Evolutionary conservation across 2,329 filamentous ascomycete genomes (phyloP).

Genomic region (Ophiostoma quercus): DNA sequence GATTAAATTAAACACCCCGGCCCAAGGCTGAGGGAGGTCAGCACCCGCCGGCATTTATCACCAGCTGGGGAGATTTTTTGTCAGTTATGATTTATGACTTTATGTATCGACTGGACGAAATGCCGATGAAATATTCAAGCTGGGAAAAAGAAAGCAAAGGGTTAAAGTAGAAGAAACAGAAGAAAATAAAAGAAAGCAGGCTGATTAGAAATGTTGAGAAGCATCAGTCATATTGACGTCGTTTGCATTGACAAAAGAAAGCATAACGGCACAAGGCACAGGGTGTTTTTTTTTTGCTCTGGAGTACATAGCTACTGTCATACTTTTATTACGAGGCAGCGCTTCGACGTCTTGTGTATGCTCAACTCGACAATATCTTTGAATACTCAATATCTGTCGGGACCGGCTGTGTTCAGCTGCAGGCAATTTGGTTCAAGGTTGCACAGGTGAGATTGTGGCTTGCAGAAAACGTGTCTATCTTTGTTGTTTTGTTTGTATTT

Average conservation of each 20-base stretch:
- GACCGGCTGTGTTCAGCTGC: neutral
- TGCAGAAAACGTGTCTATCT: neutral
- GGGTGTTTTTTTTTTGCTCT: no score
- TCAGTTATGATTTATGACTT: neutral
- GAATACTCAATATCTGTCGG: neutral
- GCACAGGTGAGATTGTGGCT: neutral
- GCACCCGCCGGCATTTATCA: neutral
- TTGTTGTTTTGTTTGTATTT: neutral
- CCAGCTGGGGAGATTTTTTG: neutral
- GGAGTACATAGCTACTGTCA: no score
- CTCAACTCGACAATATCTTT: neutral
- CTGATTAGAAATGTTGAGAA: neutral
- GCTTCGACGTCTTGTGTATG: neutral
- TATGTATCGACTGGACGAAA: neutral
- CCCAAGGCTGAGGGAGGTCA: neutral
- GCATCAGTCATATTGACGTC: neutral
- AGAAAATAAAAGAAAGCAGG: neutral
- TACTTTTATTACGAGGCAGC: no score
- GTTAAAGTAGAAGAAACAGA: neutral
- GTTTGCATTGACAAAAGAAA: neutral
- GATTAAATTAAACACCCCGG: neutral
- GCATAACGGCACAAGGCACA: neutral
- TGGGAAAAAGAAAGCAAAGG: slow-evolving; percentile 3
- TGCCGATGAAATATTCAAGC: neutral
- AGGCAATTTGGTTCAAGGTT: neutral